Percentiles rank a stretch among this genome's conserved stretches.
Conservation (phyloP, 2,329 filamentous ascomycete species). For the Pestalotiopsis sp. region DNA sequence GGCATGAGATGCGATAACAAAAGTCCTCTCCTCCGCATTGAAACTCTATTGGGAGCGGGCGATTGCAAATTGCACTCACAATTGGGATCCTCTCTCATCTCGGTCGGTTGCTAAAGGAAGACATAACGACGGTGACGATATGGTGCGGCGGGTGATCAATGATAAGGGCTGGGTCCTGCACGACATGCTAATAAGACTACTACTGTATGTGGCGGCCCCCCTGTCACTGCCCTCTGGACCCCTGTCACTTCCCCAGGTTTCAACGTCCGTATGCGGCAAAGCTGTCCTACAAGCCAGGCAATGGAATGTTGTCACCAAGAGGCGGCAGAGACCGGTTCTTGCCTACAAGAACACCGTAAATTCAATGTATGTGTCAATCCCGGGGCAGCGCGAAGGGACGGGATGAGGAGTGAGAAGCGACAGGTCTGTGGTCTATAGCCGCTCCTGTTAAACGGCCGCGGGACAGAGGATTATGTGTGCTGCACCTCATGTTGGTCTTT, state of each 20-base stretch:
- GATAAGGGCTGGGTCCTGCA: neutral
- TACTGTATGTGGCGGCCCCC: neutral
- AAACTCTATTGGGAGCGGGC: neutral
- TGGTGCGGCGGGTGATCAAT: neutral
- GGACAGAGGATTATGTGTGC: neutral
- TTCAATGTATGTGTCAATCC: neutral
- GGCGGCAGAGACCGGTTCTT: neutral
- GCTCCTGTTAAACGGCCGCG: neutral
- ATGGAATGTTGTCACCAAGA: neutral
- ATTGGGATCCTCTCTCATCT: neutral
- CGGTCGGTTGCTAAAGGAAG: neutral
- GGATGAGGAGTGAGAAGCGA: neutral
- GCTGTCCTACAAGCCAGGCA: neutral
- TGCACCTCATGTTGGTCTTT: neutral
- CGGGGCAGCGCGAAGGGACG: neutral
- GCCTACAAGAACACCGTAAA: neutral
- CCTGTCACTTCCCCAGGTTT: constrained; percentile 6
- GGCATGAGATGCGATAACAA: neutral
- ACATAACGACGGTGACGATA: neutral
- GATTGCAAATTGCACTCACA: neutral
- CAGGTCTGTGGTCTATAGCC: neutral
- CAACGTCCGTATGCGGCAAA: neutral
- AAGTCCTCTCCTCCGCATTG: neutral
- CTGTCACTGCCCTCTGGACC: neutral
- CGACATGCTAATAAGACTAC: neutral